phyloP scores from a whole-genome alignment of 768 basidiomycete genomes.

The Strobilomyces dryophilus region DNA sequence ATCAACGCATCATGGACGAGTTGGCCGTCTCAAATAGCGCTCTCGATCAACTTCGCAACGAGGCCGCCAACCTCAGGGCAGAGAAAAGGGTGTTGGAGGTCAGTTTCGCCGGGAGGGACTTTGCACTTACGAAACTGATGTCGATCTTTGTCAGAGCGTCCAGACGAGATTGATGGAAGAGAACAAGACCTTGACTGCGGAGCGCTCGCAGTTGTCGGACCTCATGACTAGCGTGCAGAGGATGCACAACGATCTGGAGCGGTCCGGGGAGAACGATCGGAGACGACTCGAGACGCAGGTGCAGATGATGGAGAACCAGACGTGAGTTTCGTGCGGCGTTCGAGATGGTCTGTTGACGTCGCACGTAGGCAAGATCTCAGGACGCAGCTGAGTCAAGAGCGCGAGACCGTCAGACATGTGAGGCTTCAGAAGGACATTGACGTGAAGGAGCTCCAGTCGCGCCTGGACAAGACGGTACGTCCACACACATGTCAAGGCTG shows the following conservation, averaged over 20 bases:
- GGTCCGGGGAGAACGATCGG: slow-evolving; percentile 78
- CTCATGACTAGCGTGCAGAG: slow-evolving; percentile 86
- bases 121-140: background rate
- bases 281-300: slow-evolving; percentile 76
- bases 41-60: slow-evolving; percentile 77
- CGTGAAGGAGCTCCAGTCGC: slow-evolving; percentile 64
- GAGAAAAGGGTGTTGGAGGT: slow-evolving; percentile 96
- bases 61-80: slow-evolving; percentile 81
- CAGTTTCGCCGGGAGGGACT: slow-evolving; percentile 14
- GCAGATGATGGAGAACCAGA: slow-evolving; percentile 73
- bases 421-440: slow-evolving; percentile 80
- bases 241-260: slow-evolving; percentile 86
- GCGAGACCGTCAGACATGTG: slow-evolving; percentile 69
- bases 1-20: slow-evolving; percentile 64
- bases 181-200: slow-evolving; percentile 73
- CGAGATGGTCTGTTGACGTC: background rate
- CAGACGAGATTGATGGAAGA: slow-evolving; percentile 82
- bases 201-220: slow-evolving; percentile 82
- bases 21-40: slow-evolving; percentile 53
- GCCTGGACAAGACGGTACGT: slow-evolving; percentile 68
- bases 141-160: slow-evolving; percentile 49
- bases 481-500: background rate
- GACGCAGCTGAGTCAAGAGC: slow-evolving; percentile 65
- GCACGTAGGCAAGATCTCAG: slow-evolving; percentile 65
- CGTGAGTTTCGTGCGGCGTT: slow-evolving; percentile 41